phyloP scores from a whole-genome alignment of 371 early-diverging fungal genomes.

The Sporodiniella umbellata region DNA sequence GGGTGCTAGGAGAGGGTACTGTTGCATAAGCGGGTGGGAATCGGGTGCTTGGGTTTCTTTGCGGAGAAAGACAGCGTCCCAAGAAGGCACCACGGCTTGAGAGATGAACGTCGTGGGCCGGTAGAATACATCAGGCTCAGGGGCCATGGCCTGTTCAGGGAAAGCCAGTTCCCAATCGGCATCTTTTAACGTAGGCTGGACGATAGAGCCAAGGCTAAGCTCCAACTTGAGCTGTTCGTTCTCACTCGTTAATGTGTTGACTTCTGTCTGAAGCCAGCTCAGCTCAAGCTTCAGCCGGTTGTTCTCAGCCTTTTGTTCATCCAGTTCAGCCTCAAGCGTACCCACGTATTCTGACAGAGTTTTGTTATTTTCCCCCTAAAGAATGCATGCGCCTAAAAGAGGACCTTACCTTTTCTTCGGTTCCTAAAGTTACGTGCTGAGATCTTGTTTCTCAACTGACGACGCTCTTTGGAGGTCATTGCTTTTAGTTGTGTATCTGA shows the following conservation, averaged over 20 bases:
- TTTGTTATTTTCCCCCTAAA: no score
- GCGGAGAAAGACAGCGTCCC: conserved; percentile 21
- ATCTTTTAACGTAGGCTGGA: background rate
- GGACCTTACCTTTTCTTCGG: conserved; percentile 73
- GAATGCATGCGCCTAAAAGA: no score
- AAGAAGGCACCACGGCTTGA: conserved; percentile 40
- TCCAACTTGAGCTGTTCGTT: conserved; percentile 38
- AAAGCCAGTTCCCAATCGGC: conserved; percentile 27
- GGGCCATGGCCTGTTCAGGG: conserved; percentile 2
- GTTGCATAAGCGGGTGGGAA: conserved; percentile 14
- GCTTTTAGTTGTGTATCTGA: conserved; percentile 47
- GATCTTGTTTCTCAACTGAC: conserved; percentile 86
- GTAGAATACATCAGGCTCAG: background rate
- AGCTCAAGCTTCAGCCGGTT: conserved; percentile 52
- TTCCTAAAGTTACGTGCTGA: conserved; percentile 89
- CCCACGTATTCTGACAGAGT: conserved; percentile 65
- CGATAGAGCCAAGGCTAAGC: conserved; percentile 18
- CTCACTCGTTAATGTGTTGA: no score
- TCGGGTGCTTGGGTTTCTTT: conserved; percentile 11
- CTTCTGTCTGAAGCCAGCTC: no score
- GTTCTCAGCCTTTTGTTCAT: conserved; percentile 52
- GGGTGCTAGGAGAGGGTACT: conserved; percentile 41
- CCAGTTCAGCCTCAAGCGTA: conserved; percentile 60
- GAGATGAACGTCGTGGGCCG: conserved; percentile 26
- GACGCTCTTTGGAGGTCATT: conserved; percentile 80